Conservation (phyloP, 768 basidiomycete genomes). For the Boletus reticulatus region DNA sequence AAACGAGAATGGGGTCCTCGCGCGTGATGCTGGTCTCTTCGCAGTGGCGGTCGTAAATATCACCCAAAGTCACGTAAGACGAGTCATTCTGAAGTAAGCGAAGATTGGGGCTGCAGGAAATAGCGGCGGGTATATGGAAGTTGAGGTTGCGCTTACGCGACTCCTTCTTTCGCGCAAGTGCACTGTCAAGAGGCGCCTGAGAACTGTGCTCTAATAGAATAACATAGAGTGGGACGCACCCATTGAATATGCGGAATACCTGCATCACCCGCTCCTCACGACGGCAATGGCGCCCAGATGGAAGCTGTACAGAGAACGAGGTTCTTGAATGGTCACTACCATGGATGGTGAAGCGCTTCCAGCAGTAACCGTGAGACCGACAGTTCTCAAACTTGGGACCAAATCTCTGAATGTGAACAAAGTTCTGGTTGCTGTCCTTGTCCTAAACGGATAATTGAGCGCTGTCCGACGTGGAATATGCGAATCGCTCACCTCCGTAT, state of each 20-base stretch:
- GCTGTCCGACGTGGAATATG: neutral
- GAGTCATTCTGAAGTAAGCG: slow-evolving; percentile 90
- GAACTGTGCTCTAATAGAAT: neutral
- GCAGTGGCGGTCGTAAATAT: slow-evolving; percentile 92
- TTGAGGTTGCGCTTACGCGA: slow-evolving; percentile 85
- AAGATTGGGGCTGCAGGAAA: slow-evolving; percentile 79
- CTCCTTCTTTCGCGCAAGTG: slow-evolving; percentile 85
- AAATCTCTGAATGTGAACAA: slow-evolving; percentile 89
- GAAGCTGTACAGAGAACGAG: slow-evolving; percentile 89
- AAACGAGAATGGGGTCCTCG: slow-evolving; percentile 85
- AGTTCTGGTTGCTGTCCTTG: slow-evolving; percentile 90
- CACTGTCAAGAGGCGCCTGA: slow-evolving; percentile 43
- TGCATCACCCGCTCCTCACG: slow-evolving; percentile 93
- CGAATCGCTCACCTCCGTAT: slow-evolving; percentile 72
- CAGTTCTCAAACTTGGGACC: slow-evolving; percentile 88
- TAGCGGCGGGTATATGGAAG: slow-evolving; percentile 88
- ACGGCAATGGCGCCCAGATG: slow-evolving; percentile 79
- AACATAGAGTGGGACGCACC: slow-evolving; percentile 43
- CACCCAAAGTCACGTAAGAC: slow-evolving; percentile 87
- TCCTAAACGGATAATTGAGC: slow-evolving; percentile 53
- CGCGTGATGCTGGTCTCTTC: slow-evolving; percentile 67
- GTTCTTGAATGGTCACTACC: slow-evolving; percentile 89
- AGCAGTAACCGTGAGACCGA: slow-evolving; percentile 81
- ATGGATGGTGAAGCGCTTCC: slow-evolving; percentile 87
- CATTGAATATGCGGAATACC: slow-evolving; percentile 91